Evolutionary conservation across 495 filamentous ascomycete species (phyloP), one percentile per base, ranked within the genome.

Genomic region (Neurospora sp.): DNA sequence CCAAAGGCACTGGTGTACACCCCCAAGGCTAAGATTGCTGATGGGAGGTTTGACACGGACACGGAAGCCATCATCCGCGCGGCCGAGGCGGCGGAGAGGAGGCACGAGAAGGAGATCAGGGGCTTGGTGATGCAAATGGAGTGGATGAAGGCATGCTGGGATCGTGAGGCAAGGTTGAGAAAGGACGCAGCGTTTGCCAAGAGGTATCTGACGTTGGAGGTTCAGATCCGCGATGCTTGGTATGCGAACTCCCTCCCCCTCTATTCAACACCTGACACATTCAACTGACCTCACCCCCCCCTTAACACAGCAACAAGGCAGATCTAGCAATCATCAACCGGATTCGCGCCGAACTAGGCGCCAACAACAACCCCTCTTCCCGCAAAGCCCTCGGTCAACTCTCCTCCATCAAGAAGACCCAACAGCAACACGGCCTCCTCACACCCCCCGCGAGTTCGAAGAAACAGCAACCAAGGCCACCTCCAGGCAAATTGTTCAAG

Each of bases 91-190:
- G 82, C 82, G 10, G 86, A 91, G 76, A 84, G 85, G 71, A 83
- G 86, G 69, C 94, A 97, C 75, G 87, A 87, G 73, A 91, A 90
- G 76, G 96, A 98, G 82, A 86, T 97, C 39, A 87, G 89, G 68
- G 94, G 94, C 12, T 84, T 99, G 78, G 88, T 87, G 73, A 91
- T 94, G 81, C 94, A 97, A 80, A 95, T 98, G 76, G 86, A 94
- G 74, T 99, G 92, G 90, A 88, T 98, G 72, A 87, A 90, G 73
- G 93, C 92, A 5, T 87, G 90, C 69, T 90, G 90, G 79, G 85
- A 88, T 78, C 87, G 96, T 31, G 95, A 97, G 82, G 89, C 92
- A 76, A 89, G 87, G 70, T 90, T 98, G 82, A 86, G 96, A 68
- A 85, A 85, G 61, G 91, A 92, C 74, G 83, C 94, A 70, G 91